Evolutionary conservation across 1,139 yeast genomes (phyloP).

Genomic region (Suhomyces kunorum): DNA sequence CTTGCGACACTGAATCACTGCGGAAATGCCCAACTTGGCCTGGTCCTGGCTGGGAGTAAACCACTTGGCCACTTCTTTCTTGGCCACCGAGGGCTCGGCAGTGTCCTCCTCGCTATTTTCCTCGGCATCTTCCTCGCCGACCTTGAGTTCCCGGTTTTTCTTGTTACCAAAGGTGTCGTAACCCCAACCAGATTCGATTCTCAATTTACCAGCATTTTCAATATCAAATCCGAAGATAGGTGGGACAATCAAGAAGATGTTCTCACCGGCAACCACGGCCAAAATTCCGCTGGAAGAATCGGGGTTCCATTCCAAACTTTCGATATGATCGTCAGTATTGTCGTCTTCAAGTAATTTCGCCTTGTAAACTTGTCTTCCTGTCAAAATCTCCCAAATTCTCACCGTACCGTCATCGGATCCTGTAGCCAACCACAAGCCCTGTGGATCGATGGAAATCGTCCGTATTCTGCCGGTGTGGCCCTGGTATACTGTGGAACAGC

Average conservation of each 20-base stretch:
- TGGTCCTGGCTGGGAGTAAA: constrained; percentile 70
- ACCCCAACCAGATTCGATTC: constrained; percentile 92
- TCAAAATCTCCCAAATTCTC: constrained; percentile 92
- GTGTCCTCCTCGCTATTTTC: constrained; percentile 35
- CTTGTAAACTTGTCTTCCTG: constrained; percentile 90
- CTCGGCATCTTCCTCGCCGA: constrained; percentile 41
- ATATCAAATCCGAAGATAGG: constrained; percentile 87
- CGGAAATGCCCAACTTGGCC: constrained; percentile 66
- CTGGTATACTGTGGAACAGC: constrained; percentile 76
- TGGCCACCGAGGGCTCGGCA: constrained; percentile 33
- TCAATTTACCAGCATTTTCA: constrained; percentile 77
- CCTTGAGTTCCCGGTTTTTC: constrained; percentile 43
- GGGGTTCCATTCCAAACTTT: constrained; percentile 90
- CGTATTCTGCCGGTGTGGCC: constrained; percentile 88
- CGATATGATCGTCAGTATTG: constrained; percentile 74
- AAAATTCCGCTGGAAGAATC: constrained; percentile 68
- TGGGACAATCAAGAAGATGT: constrained; percentile 76
- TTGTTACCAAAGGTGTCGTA: constrained; percentile 72
- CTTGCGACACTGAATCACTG: constrained; percentile 66
- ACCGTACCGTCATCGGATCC: constrained; percentile 97
- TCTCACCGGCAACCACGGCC: constrained; percentile 84
- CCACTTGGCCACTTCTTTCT: constrained; percentile 78
- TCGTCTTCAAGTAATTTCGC: constrained; percentile 54
- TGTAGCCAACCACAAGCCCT: constrained; percentile 94
- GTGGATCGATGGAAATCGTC: constrained; percentile 79